Evolutionary conservation across 2,329 filamentous ascomycete species (phyloP).

Genomic region (Colletotrichum sp.): DNA sequence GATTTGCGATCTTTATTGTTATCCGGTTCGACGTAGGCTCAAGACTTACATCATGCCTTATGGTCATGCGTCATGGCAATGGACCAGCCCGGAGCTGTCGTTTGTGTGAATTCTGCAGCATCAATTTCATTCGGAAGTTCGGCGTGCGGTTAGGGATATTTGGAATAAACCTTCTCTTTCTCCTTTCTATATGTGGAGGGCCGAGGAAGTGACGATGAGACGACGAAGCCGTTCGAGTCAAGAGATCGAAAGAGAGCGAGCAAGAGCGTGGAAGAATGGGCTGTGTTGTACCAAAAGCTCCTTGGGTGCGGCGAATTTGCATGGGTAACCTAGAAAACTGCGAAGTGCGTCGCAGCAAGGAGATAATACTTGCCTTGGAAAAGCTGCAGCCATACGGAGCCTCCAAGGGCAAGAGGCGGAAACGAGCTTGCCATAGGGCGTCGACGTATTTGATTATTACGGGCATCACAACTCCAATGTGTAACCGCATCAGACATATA

Average conservation of each 20-base stretch:
- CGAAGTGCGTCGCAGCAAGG: not conserved
- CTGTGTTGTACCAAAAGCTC: constrained; percentile 15
- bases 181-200: constrained; percentile 7
- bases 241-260: not conserved
- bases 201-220: not conserved
- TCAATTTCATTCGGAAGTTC: constrained; percentile 21
- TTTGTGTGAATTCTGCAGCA: constrained; percentile 12
- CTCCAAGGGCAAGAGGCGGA: constrained; percentile 1
- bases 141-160: constrained; percentile 19
- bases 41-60: not conserved
- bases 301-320: constrained; percentile 15
- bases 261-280: not conserved
- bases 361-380: constrained; percentile 1
- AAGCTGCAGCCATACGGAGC: not conserved
- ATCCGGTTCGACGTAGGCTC: not conserved
- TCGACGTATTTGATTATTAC: constrained; percentile 7
- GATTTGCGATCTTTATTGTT: not conserved
- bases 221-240: not conserved
- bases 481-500: constrained; percentile 8
- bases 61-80: not conserved
- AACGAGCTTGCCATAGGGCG: not conserved
- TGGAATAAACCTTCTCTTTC: constrained; percentile 22
- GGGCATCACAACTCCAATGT: constrained; percentile 8
- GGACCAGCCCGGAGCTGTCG: not conserved
- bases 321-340: constrained; percentile 8